Base-by-base conservation (phyloP, 2,329 filamentous ascomycete genomes). In the Ophiocordyceps sinensis region DNA sequence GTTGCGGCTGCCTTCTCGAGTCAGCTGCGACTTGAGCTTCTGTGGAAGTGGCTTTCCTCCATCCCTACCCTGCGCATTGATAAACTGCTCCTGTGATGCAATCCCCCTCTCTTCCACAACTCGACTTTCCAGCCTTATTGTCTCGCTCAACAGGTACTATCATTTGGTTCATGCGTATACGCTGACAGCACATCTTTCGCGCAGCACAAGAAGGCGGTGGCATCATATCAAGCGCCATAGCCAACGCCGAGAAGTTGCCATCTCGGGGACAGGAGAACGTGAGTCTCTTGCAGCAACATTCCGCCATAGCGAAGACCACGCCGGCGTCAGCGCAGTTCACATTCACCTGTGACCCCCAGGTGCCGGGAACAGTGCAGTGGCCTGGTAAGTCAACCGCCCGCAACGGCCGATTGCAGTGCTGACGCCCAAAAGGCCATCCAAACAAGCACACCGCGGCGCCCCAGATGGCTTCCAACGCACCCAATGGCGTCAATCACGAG, bases 261-360 rank as follows among this genome's bases (percentile, higher is more conserved):
- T 69, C 75, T 2, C 71, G 69, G 50, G 82, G 79, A 13, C 79
- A 86, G 55, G 84, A 89, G 55, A 91, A 86, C 60, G 70, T 81
- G 47, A 89, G 82, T 58, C 70, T 88, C 44, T 64, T 93, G 38
- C 79, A 85, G 43, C 82, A 85, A 55, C 77, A 82, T 58, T 54
- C 56, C 9, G 65, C 73, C 15, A 61, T 68, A 6, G 68, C 68
- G 43, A 80, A 75, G 52, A 57, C 73, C 4, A 77, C 73, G 30
- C 77, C 84, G 5, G 75, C 81, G 6, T 85, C 87, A 43, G 82
- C 84, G 0, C 86, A 95, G 52, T 98, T 98, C 58, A 98, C 91
- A 10, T 98, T 98, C 56, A 94, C 86, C 12, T 95, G 87, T 61
- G 85, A 93, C 53, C 89, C 88, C 1, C 86, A 91, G 56, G 85